Evolutionary conservation across 352 stramenopile species (phyloP), one percentile per base, ranked within the genome.

Genomic region (Phytophthora cryptogea): DNA sequence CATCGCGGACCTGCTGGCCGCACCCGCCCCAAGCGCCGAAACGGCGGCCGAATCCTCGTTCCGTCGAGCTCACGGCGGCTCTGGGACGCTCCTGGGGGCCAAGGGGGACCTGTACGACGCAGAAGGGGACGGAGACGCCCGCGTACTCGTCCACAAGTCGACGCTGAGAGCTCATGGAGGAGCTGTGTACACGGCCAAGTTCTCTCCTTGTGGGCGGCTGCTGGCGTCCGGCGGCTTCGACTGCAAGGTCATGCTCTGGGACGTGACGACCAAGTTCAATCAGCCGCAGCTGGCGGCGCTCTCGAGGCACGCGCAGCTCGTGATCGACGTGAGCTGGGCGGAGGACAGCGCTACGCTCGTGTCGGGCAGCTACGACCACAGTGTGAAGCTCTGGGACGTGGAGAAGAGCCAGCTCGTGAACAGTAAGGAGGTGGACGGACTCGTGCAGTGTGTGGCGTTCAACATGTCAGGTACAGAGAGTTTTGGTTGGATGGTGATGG

Each of bases 241-340:
- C 63, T 87, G 77, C 53, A 88, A 87, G 47, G 83, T 95, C 50
- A 66, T 93, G 62, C 67, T 95, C 14, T 95, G 86, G 86, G 86
- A 95, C 66, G 80, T 93, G 48, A 95, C 86, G 14, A 92, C 86
- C 56, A 93, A 95, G 60, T 92, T 94, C 66, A 93, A 93, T 48
- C 86, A 93, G 68, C 80, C 89, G 62, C 86, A 95, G 54, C 54
- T 95, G 41, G 84, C 83, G 20, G 82, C 84, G 49, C 72, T 95
- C 4, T 65, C 80, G 37, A 79, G 86, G 28, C 86, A 95, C 67
- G 54, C 64, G 32, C 86, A 95, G 66, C 80, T 95, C 53, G 84
- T 95, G 51, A 94, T 94, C 54, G 86, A 95, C 64, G 75, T 94
- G 52, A 87, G 77, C 43, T 95, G 86, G 86, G 84, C 83, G 5